These are phyloP conservation scores for Boletus rubropictus DNA, from an alignment of 768 basidiomycete species.

Conservation along the genomic window DNA sequence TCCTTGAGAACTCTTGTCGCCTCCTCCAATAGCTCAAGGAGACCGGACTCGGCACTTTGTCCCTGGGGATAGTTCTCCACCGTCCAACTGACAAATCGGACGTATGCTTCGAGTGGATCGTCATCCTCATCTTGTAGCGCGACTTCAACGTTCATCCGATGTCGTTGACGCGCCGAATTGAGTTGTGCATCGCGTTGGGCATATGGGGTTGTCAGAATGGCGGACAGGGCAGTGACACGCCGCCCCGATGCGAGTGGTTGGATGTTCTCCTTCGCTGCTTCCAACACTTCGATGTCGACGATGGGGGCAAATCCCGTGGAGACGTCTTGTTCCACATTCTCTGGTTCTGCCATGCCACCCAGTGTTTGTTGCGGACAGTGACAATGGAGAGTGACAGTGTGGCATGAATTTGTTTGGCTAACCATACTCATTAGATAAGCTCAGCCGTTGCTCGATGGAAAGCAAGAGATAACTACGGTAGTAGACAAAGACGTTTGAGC, in stretches of 20 bases:
- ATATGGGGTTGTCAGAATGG: slow-evolving; percentile 70
- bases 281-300: slow-evolving; percentile 76
- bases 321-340: slow-evolving; percentile 37
- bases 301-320: slow-evolving; percentile 41
- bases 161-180: slow-evolving; percentile 54
- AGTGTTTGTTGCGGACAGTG: neutral
- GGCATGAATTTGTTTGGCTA: neutral
- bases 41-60: slow-evolving; percentile 78
- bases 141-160: slow-evolving; percentile 66
- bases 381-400: neutral
- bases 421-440: neutral
- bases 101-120: slow-evolving; percentile 81
- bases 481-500: no score
- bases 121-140: slow-evolving; percentile 72
- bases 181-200: slow-evolving; percentile 69
- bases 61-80: slow-evolving; percentile 94
- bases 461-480: neutral
- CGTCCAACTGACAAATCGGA: slow-evolving; percentile 84
- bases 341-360: slow-evolving; percentile 18
- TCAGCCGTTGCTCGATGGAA: no score
- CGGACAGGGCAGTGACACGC: slow-evolving; percentile 70
- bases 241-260: slow-evolving; percentile 78
- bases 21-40: slow-evolving; percentile 90
- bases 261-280: slow-evolving; percentile 83
- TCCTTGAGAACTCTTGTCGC: slow-evolving; percentile 83